These are phyloP conservation scores for Rhodomyrtus psidioides DNA, from an alignment of 441 rosid species.

Conservation along the genomic window DNA sequence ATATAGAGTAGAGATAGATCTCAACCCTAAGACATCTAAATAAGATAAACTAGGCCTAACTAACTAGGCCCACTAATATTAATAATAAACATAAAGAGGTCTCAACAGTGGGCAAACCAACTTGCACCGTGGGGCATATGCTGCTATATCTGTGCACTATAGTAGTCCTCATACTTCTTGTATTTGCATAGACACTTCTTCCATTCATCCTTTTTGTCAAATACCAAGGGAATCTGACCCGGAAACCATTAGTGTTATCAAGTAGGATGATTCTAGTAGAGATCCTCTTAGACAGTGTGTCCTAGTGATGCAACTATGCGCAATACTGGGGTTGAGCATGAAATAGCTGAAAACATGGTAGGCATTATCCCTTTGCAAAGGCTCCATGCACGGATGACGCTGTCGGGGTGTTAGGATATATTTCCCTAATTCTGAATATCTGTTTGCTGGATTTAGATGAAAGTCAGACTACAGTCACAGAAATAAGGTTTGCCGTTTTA, in stretches of 20 bases:
- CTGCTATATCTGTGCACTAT: neutral
- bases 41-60: too few relatives aligned
- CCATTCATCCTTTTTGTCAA: neutral
- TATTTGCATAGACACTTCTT: neutral
- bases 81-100: too few relatives aligned
- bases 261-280: neutral
- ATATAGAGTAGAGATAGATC: too few relatives aligned
- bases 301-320: neutral
- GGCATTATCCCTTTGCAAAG: neutral
- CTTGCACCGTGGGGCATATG: neutral
- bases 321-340: neutral
- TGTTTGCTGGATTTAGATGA: neutral
- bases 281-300: neutral
- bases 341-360: neutral
- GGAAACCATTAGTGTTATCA: neutral
- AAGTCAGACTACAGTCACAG: neutral
- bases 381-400: neutral
- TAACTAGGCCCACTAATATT: too few relatives aligned
- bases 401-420: neutral
- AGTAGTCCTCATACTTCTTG: neutral
- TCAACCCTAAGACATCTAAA: too few relatives aligned
- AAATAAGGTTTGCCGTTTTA: neutral
- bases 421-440: neutral
- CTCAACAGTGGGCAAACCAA: neutral
- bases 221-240: neutral